Percentiles rank a stretch among this genome's conserved stretches.
Conservation (phyloP, 1,139 yeast species). For the Magnusiomyces sp. region DNA sequence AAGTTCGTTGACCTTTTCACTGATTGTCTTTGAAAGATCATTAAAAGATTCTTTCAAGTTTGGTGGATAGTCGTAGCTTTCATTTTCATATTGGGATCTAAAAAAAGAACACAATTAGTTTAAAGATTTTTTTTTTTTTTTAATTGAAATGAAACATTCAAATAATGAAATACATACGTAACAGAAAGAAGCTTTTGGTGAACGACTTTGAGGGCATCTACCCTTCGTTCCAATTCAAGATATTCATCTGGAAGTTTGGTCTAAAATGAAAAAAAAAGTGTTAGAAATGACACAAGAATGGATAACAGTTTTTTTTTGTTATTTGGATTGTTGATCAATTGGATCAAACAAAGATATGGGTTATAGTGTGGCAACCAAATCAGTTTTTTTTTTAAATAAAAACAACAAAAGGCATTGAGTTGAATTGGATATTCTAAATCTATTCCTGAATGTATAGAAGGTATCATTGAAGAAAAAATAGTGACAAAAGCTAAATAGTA, state of each 20-base stretch:
- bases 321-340: neutral
- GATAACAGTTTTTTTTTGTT: neutral
- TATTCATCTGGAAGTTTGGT: conserved; percentile 83
- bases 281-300: conserved; percentile 4
- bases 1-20: conserved; percentile 57
- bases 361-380: neutral
- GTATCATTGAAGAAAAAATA: neutral
- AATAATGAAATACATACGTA: conserved; percentile 34
- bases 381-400: neutral
- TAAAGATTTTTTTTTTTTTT: neutral
- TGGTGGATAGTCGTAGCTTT: conserved; percentile 81
- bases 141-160: neutral
- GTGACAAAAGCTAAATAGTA: too few species aligned
- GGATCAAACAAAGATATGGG: neutral
- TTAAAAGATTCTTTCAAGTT: conserved; percentile 61
- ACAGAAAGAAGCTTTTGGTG: conserved; percentile 68
- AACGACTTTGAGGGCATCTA: conserved; percentile 65
- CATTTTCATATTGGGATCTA: conserved; percentile 56
- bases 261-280: conserved; percentile 15
- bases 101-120: neutral
- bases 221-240: conserved; percentile 60
- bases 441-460: neutral
- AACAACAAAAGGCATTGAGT: too few species aligned
- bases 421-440: too few species aligned
- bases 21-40: conserved; percentile 62